phyloP scores from a whole-genome alignment of 257 asterid genomes.

The Nicotiana noctiflora region DNA sequence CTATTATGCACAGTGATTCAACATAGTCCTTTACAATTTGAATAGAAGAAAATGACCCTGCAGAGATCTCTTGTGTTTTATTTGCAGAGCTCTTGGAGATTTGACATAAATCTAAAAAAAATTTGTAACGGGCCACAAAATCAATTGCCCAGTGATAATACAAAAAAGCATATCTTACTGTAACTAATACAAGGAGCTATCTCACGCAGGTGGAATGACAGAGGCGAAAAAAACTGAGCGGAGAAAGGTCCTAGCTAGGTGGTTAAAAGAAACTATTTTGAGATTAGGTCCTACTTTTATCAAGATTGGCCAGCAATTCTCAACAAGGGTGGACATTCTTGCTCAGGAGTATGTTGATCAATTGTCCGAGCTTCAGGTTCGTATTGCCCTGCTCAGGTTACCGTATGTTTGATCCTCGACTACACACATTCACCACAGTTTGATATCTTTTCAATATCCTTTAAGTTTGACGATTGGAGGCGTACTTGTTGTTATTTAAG shows the following conservation, averaged over 20 bases:
- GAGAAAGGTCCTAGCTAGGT: constrained; percentile 82
- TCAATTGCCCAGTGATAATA: not conserved
- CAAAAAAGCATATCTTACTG: not conserved
- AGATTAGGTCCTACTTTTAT: constrained; percentile 97
- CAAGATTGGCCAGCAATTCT: constrained; percentile 97
- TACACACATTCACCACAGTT: not conserved
- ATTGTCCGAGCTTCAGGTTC: constrained; percentile 93
- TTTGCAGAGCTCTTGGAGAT: too few relatives aligned
- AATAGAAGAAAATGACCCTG: too few relatives aligned
- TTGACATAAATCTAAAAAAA: too few relatives aligned
- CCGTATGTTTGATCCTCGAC: not conserved
- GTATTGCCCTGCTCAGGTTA: not conserved
- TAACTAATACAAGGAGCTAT: constrained; percentile 13
- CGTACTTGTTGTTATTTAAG: not conserved
- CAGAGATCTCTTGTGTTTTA: too few relatives aligned
- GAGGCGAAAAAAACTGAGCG: constrained; percentile 56
- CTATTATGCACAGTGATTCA: not conserved
- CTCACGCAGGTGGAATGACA: constrained; percentile 73
- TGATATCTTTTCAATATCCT: not conserved
- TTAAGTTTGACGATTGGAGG: not conserved
- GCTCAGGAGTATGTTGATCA: constrained; percentile 98
- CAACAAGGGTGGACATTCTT: constrained; percentile 97
- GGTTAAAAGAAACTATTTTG: constrained; percentile 91
- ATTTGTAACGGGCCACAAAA: too few relatives aligned
- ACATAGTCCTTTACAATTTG: too few relatives aligned